A percentile compares a stretch with the other conserved stretches of the same genome.
phyloP scores from a whole-genome alignment of 2,329 filamentous ascomycete genomes.

The Colletotrichum gloeosporioides region DNA sequence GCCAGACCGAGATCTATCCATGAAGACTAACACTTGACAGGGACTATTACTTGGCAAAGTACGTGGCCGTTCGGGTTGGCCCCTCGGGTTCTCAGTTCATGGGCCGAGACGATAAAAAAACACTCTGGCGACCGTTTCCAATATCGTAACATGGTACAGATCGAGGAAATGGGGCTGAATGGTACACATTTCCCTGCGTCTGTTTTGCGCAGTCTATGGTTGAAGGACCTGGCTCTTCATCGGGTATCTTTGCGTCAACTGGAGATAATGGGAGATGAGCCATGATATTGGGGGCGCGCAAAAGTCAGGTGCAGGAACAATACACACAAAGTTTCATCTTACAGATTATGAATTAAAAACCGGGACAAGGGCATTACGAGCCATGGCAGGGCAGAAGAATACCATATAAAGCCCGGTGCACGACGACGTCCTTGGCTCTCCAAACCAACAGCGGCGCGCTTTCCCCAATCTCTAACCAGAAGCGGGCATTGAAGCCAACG shows the following conservation, averaged over 20 bases:
- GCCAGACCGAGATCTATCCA: background rate
- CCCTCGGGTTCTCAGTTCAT: background rate
- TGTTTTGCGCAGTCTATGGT: background rate
- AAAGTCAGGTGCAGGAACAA: too few species aligned
- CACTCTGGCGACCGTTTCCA: background rate
- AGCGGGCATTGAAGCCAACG: too few species aligned
- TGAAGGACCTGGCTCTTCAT: background rate
- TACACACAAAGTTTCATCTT: too few species aligned
- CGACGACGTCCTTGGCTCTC: too few species aligned
- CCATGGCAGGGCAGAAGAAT: too few species aligned
- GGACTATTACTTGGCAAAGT: background rate
- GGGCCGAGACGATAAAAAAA: accelerated
- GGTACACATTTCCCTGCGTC: background rate
- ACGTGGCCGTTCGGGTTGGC: background rate
- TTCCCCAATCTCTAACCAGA: too few species aligned
- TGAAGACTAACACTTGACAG: background rate
- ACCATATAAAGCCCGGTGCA: too few species aligned
- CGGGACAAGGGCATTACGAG: too few species aligned
- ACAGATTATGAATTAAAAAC: too few species aligned
- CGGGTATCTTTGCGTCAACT: background rate
- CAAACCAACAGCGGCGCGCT: too few species aligned
- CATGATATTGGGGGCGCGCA: background rate
- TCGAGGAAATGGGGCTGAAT: too few species aligned
- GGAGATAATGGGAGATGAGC: background rate
- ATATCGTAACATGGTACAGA: too few species aligned